These are phyloP conservation scores for Penicillium sp. DNA, from an alignment of 2,329 filamentous ascomycete species.

Conservation along the genomic window DNA sequence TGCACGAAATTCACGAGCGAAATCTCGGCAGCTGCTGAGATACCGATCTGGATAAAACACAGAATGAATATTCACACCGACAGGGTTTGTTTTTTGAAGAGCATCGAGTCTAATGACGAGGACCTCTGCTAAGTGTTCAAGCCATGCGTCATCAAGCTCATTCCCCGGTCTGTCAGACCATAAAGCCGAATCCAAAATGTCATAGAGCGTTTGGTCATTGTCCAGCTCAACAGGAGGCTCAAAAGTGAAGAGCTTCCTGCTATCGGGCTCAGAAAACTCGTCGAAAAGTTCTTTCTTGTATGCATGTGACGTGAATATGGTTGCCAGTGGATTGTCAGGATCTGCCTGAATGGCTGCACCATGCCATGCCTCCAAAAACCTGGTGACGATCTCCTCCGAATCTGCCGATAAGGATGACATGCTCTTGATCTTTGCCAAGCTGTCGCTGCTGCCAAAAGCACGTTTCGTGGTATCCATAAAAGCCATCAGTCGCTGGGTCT, in stretches of 20 bases:
- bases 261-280: conserved; percentile 31
- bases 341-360: conserved; percentile 45
- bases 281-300: conserved; percentile 37
- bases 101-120: conserved; percentile 52
- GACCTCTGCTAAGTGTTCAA: conserved; percentile 54
- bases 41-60: conserved; percentile 62
- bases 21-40: conserved; percentile 51
- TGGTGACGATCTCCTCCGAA: conserved; percentile 40
- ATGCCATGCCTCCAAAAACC: conserved; percentile 54
- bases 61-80: conserved; percentile 54
- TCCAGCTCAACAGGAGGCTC: conserved; percentile 41
- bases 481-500: conserved; percentile 62
- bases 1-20: conserved; percentile 49
- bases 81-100: conserved; percentile 34
- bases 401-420: conserved; percentile 33
- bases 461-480: conserved; percentile 59
- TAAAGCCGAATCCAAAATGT: conserved; percentile 53
- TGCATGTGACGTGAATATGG: conserved; percentile 50
- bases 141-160: conserved; percentile 47
- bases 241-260: conserved; percentile 41
- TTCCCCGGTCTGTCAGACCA: conserved; percentile 47
- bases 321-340: conserved; percentile 44
- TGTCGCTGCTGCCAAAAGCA: conserved; percentile 58
- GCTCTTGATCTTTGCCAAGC: conserved; percentile 47
- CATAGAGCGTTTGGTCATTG: conserved; percentile 51